Conservation (phyloP, 768 basidiomycete species). For the Xanthoconium purpureum region DNA sequence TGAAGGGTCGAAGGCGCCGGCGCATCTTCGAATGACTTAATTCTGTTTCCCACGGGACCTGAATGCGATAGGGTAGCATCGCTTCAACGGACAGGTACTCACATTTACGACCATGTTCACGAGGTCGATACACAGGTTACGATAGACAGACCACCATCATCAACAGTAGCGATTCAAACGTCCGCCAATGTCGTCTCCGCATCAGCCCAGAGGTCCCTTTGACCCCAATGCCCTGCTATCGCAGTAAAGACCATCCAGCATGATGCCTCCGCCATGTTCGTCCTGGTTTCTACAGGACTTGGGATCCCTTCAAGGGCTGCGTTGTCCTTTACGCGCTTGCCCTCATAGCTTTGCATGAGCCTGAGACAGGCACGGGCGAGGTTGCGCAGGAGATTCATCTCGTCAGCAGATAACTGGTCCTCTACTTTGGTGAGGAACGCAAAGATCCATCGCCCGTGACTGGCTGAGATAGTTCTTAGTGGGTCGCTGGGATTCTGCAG, state of each 20-base stretch:
- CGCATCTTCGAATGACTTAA: background rate
- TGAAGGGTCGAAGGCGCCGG: background rate
- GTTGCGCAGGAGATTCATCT: constrained; percentile 71
- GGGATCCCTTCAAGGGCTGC: constrained; percentile 6
- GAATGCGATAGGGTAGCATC: background rate
- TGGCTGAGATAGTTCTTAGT: constrained; percentile 43
- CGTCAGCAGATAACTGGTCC: constrained; percentile 66
- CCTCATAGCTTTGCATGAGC: constrained; percentile 37
- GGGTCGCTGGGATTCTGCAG: constrained; percentile 42
- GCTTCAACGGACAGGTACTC: constrained; percentile 1
- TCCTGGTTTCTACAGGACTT: constrained; percentile 18
- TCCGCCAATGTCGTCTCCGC: constrained; percentile 51
- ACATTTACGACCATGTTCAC: background rate
- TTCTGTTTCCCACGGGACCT: constrained; percentile 24
- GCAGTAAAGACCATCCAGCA: constrained; percentile 76
- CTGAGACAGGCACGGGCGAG: constrained; percentile 69
- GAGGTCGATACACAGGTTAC: background rate
- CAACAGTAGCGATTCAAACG: constrained; percentile 2
- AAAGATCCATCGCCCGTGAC: constrained; percentile 78
- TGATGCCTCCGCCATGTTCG: constrained; percentile 40
- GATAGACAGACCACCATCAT: background rate
- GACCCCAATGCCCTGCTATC: constrained; percentile 69
- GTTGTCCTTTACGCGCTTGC: constrained; percentile 21
- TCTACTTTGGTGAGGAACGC: constrained; percentile 68
- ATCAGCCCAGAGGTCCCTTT: constrained; percentile 78